These are phyloP conservation scores for Apiospora pterosperma DNA, from an alignment of 2,329 filamentous ascomycete species.

Conservation along the genomic window DNA sequence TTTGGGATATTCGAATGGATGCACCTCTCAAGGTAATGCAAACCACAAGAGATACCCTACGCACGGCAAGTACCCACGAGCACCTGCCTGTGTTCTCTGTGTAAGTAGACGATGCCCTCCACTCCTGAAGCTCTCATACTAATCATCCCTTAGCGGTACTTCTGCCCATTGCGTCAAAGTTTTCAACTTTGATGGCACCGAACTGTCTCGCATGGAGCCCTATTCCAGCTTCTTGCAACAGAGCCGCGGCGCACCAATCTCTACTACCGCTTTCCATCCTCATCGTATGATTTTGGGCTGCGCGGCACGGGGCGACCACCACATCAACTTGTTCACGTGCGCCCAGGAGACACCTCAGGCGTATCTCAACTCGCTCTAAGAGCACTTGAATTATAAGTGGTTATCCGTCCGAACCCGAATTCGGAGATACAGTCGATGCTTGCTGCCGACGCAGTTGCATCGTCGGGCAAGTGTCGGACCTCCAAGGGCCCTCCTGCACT, in stretches of 20 bases:
- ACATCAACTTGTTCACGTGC: constrained; percentile 85
- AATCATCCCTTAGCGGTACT: constrained; percentile 63
- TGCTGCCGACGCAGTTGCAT: neutral
- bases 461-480: neutral
- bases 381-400: neutral
- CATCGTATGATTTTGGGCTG: constrained; percentile 89
- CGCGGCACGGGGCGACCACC: constrained; percentile 79
- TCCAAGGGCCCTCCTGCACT: neutral
- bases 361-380: constrained; percentile 5
- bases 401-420: neutral
- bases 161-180: constrained; percentile 85
- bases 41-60: constrained; percentile 72
- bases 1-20: constrained; percentile 95
- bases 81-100: constrained; percentile 94
- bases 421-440: neutral
- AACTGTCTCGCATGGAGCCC: constrained; percentile 81
- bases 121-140: constrained; percentile 15
- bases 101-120: constrained; percentile 51
- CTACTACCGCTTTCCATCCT: constrained; percentile 90
- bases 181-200: constrained; percentile 80
- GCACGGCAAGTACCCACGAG: constrained; percentile 89
- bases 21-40: constrained; percentile 69
- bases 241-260: constrained; percentile 76
- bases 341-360: constrained; percentile 39
- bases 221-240: constrained; percentile 86